Evolutionary conservation across 2,329 filamentous ascomycete genomes (phyloP).

Genomic region (Talaromyces sp.): DNA sequence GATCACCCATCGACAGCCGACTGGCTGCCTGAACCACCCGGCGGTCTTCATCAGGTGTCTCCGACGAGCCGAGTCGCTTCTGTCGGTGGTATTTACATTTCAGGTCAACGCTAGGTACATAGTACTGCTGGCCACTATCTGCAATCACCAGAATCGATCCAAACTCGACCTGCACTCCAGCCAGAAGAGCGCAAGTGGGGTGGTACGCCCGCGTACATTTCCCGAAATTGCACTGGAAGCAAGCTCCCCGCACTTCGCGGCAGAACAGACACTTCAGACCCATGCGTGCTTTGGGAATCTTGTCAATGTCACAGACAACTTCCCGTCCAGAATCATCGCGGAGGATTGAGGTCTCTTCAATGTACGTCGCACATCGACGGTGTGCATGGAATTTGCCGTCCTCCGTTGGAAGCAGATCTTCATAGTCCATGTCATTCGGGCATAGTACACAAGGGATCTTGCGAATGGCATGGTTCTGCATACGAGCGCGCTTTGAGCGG

Average conservation of each 20-base stretch:
- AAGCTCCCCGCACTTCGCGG: conserved; percentile 88
- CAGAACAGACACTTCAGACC: conserved; percentile 95
- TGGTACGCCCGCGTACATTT: conserved; percentile 94
- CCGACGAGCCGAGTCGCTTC: conserved; percentile 73
- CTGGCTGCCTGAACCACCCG: conserved; percentile 66
- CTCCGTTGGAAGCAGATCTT: conserved; percentile 81
- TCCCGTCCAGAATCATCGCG: conserved; percentile 65
- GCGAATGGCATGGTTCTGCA: conserved; percentile 66
- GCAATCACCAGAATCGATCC: conserved; percentile 81
- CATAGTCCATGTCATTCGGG: conserved; percentile 79
- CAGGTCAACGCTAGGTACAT: conserved; percentile 86
- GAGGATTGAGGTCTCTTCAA: conserved; percentile 86
- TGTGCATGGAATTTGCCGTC: conserved; percentile 79
- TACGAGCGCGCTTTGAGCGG: conserved; percentile 72
- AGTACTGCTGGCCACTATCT: conserved; percentile 88
- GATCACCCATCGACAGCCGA: conserved; percentile 66
- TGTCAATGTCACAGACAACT: conserved; percentile 71
- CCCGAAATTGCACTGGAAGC: conserved; percentile 93
- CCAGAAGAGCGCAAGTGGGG: conserved; percentile 86
- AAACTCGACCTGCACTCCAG: conserved; percentile 86
- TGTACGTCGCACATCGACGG: conserved; percentile 82
- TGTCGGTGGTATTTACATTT: conserved; percentile 90
- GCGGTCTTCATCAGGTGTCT: conserved; percentile 62
- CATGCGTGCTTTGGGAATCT: conserved; percentile 79
- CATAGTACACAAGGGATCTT: conserved; percentile 87